These are phyloP conservation scores for Pestalotiopsis fici DNA, from an alignment of 2,329 filamentous ascomycete species.

Conservation along the genomic window DNA sequence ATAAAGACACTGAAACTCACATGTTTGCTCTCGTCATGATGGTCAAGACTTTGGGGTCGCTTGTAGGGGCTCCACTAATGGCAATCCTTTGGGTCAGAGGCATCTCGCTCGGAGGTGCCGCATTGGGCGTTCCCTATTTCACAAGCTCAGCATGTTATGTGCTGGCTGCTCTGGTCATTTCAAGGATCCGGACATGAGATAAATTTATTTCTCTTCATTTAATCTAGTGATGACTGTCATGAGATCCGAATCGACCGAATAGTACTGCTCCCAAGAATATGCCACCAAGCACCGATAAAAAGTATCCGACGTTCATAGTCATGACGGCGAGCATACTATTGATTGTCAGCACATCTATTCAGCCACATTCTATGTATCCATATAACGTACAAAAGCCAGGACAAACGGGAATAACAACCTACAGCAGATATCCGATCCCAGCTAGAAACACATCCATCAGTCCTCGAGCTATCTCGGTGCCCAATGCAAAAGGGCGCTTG, in stretches of 20 bases:
- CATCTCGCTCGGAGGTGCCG: conserved; percentile 35
- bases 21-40: conserved; percentile 54
- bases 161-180: conserved; percentile 34
- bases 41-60: conserved; percentile 47
- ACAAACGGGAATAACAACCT: conserved; percentile 35
- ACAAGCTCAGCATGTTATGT: conserved; percentile 39
- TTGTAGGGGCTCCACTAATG: conserved; percentile 49
- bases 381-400: no score
- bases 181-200: conserved; percentile 15
- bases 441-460: conserved; percentile 53
- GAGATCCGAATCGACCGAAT: background rate
- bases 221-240: background rate
- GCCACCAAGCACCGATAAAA: conserved; percentile 62
- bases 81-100: conserved; percentile 47
- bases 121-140: conserved; percentile 40
- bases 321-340: conserved; percentile 71
- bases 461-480: conserved; percentile 61
- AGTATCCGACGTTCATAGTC: conserved; percentile 71
- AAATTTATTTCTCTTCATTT: background rate
- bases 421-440: conserved; percentile 67
- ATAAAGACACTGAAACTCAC: conserved; percentile 35
- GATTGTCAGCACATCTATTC: conserved; percentile 1
- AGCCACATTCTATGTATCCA: background rate
- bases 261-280: conserved; percentile 40
- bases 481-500: conserved; percentile 39